A percentile compares a stretch with the other conserved stretches of the same genome.
Conservation (phyloP, 352 stramenopile species). For the Phytophthora vignae region DNA sequence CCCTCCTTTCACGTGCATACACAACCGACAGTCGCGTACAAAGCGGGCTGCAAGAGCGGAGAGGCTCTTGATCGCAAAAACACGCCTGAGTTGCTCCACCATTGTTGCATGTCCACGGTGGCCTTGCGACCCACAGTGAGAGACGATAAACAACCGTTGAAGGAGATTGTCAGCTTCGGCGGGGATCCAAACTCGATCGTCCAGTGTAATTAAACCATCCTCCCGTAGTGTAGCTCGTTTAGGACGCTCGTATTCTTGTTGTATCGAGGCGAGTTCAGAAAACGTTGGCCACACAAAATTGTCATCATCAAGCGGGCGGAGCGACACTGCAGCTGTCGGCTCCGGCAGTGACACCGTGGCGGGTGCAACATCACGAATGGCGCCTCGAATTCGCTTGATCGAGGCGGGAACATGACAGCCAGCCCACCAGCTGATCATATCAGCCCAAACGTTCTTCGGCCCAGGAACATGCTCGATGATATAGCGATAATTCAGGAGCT, state of each 20-base stretch:
- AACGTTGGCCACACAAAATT: no score
- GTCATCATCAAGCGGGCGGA: background rate
- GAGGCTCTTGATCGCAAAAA: conserved; percentile 7
- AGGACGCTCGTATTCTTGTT: no score
- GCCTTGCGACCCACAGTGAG: conserved; percentile 2
- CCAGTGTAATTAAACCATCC: background rate
- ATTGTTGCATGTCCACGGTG: conserved; percentile 3
- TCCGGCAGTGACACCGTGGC: no score
- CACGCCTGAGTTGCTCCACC: conserved; percentile 3
- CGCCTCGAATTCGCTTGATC: background rate
- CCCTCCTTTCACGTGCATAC: conserved; percentile 7
- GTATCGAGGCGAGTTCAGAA: no score
- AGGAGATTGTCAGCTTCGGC: background rate
- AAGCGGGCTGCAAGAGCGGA: background rate
- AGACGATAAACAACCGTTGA: conserved; percentile 15
- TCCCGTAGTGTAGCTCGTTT: no score
- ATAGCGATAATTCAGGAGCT: conserved; percentile 25
- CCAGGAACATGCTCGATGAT: conserved; percentile 13
- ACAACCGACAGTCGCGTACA: conserved; percentile 4
- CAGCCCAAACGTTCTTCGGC: conserved; percentile 19
- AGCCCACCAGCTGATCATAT: conserved; percentile 27
- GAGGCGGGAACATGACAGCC: background rate
- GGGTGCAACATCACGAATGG: background rate
- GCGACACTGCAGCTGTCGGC: background rate
- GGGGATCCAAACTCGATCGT: background rate